These are phyloP conservation scores for Centaurea solstitialis DNA, from an alignment of 129 eudicot species.

Conservation along the genomic window DNA sequence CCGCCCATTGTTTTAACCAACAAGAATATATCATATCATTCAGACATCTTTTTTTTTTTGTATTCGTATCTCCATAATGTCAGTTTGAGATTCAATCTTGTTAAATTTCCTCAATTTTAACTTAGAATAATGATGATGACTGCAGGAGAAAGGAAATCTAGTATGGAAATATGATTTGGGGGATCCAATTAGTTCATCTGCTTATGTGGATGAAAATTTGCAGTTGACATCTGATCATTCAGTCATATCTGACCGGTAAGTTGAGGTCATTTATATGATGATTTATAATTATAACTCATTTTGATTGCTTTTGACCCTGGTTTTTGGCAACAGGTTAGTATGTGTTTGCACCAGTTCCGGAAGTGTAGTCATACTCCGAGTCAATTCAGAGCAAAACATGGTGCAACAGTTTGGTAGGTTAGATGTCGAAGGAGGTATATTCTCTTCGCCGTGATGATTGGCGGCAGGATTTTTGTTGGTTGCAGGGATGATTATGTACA, in stretches of 20 bases:
- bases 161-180: constrained; percentile 70
- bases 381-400: constrained; percentile 16
- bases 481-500: constrained; percentile 83
- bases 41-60: neutral
- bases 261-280: neutral
- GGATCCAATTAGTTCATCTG: constrained; percentile 79
- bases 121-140: neutral
- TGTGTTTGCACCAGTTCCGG: constrained; percentile 89
- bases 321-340: constrained; percentile 51
- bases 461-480: constrained; percentile 79
- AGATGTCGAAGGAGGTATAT: constrained; percentile 75
- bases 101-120: neutral
- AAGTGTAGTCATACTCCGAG: constrained; percentile 49
- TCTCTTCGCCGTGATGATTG: constrained; percentile 96
- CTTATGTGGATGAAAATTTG: constrained; percentile 73
- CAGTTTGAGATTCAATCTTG: neutral
- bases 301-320: neutral
- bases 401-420: constrained; percentile 63
- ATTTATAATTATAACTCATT: neutral
- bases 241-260: constrained; percentile 48
- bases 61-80: neutral
- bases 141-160: constrained; percentile 61
- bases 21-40: neutral
- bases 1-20: neutral
- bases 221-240: constrained; percentile 35